Percentiles rank a stretch among this genome's conserved stretches.
phyloP scores from a whole-genome alignment of 306 rosid genomes.

The Cucurbita maxima region DNA sequence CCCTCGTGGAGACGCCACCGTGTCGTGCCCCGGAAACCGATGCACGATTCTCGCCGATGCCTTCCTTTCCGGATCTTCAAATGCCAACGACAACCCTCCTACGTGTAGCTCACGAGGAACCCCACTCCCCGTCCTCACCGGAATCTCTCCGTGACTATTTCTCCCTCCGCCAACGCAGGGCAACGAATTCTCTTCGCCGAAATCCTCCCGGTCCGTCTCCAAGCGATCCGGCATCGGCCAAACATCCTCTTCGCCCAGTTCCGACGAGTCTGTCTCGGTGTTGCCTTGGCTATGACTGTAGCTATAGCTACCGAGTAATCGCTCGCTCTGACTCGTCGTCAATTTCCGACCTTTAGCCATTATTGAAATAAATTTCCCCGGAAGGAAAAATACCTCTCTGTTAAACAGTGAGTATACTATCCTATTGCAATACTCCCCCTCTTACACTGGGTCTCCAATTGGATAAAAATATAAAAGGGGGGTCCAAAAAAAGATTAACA shows the following conservation, averaged over 20 bases:
- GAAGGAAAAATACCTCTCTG: background rate
- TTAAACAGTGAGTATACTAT: background rate
- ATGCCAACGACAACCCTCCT: constrained; percentile 70
- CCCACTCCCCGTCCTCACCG: constrained; percentile 10
- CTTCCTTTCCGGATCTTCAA: constrained; percentile 31
- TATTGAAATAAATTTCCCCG: background rate
- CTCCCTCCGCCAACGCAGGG: background rate
- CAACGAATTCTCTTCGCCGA: constrained; percentile 7
- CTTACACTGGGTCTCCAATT: background rate
- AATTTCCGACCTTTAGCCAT: constrained; percentile 87
- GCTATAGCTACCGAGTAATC: constrained; percentile 48
- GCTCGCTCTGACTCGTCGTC: constrained; percentile 67
- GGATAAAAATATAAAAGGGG: background rate
- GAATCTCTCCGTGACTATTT: constrained; percentile 7
- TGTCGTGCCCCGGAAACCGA: constrained; percentile 33
- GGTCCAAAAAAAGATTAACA: background rate
- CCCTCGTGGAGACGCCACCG: constrained; percentile 23
- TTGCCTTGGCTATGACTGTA: constrained; percentile 23
- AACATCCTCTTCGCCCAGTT: constrained; percentile 72
- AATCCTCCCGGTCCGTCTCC: constrained; percentile 8
- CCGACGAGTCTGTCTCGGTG: constrained; percentile 28
- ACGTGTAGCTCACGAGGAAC: constrained; percentile 12
- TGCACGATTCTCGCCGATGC: constrained; percentile 56
- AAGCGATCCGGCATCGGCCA: constrained; percentile 41
- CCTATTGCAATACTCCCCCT: background rate